Percentiles rank a stretch among this genome's conserved stretches.
Evolutionary conservation across 768 basidiomycete genomes (phyloP).

Genomic region (Cyathus striatus): DNA sequence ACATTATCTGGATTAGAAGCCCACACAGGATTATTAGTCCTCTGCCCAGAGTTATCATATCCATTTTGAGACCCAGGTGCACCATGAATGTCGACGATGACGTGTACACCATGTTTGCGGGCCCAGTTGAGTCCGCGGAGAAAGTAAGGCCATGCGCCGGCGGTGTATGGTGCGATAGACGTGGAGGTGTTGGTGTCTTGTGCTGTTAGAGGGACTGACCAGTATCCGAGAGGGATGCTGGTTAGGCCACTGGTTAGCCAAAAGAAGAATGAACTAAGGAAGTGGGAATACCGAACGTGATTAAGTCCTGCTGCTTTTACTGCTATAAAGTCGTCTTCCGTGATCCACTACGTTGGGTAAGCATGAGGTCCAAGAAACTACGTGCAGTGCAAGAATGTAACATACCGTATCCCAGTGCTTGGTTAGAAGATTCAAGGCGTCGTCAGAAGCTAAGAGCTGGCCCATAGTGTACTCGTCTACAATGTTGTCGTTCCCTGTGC

Average conservation of each 20-base stretch:
- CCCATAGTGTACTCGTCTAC: conserved; percentile 65
- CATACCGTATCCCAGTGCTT: conserved; percentile 54
- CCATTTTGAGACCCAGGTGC: conserved; percentile 65
- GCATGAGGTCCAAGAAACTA: conserved; percentile 2
- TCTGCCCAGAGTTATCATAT: conserved; percentile 73
- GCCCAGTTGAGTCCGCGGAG: conserved; percentile 64
- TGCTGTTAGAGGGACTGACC: conserved; percentile 68
- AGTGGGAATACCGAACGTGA: conserved; percentile 52
- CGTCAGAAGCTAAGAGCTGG: conserved; percentile 37
- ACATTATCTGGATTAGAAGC: conserved; percentile 44
- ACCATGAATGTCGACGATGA: conserved; percentile 76
- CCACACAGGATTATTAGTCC: conserved; percentile 52
- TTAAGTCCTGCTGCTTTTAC: conserved; percentile 66
- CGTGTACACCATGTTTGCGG: conserved; percentile 50
- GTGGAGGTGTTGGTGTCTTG: conserved; percentile 44
- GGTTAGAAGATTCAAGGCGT: conserved; percentile 36
- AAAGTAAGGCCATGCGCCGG: conserved; percentile 70
- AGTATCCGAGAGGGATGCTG: conserved; percentile 71
- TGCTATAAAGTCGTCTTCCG: conserved; percentile 62
- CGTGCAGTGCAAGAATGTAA: conserved; percentile 1
- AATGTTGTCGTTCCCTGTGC: conserved; percentile 48
- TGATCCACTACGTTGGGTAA: conserved; percentile 47
- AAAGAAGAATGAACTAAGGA: background rate
- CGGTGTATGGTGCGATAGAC: conserved; percentile 46
- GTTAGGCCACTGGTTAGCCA: background rate